Evolutionary conservation across 768 basidiomycete genomes (phyloP).

Genomic region (Russula compacta): DNA sequence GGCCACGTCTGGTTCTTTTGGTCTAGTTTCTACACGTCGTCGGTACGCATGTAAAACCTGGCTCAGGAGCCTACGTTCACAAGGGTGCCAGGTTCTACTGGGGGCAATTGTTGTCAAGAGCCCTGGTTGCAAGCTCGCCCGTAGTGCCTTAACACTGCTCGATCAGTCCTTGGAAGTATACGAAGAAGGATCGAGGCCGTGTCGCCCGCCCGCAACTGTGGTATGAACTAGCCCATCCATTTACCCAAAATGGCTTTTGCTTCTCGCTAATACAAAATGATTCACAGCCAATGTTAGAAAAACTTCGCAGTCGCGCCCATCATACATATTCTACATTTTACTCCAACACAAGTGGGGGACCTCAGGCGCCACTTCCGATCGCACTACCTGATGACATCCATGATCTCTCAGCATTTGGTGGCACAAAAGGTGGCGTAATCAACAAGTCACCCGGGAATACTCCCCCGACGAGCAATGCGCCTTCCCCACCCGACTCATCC

Average conservation of each 20-base stretch:
- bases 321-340: constrained; percentile 25
- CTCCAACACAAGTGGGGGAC: not conserved
- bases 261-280: not conserved
- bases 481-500: constrained; percentile 3
- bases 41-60: constrained; percentile 28
- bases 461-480: constrained; percentile 2
- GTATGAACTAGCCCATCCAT: not conserved
- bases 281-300: constrained; percentile 30
- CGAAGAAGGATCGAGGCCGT: constrained; percentile 33
- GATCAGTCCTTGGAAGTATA: constrained; percentile 33
- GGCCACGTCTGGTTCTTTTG: constrained; percentile 42
- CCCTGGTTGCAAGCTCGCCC: constrained; percentile 36
- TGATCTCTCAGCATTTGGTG: constrained; percentile 15
- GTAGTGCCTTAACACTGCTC: constrained; percentile 33
- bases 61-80: not conserved
- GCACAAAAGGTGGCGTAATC: constrained; percentile 13
- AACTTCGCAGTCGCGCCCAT: constrained; percentile 31
- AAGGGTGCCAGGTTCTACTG: constrained; percentile 30
- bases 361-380: not conserved
- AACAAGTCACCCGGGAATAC: constrained; percentile 11
- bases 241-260: not conserved
- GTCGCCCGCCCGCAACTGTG: constrained; percentile 26
- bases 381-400: constrained; percentile 3
- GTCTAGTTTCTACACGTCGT: constrained; percentile 41
- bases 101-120: constrained; percentile 39